Evolutionary conservation across 768 basidiomycete genomes (phyloP), one percentile per base, ranked within the genome.

Genomic region (Pilatotrama ljubarskyi): DNA sequence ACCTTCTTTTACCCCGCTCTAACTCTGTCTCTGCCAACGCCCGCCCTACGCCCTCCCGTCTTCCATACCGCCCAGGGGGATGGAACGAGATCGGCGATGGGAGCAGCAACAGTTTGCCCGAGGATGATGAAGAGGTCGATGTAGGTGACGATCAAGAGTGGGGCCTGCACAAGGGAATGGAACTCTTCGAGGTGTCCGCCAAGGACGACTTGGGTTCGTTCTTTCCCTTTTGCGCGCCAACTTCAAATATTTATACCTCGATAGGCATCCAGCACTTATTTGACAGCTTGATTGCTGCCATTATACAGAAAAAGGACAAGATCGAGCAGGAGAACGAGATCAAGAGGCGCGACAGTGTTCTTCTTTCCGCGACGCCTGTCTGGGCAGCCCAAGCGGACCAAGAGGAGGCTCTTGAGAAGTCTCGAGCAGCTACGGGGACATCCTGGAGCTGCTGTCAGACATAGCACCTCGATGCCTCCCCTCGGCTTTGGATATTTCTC

Each of bases 161-260:
- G 88, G 89, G 90, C 5, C 78, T 90, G 38, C 85, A 81, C 69
- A 89, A 88, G 70, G 89, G 86, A 62, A 92, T 95, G 86, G 89
- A 90, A 68, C 80, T 95, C 17, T 92, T 91, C 64, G 92, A 96
- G 70, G 92, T 96, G 18, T 95, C 92, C 43, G 90, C 95, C 53
- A 95, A 95, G 74, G 93, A 95, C 67, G 89, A 91, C 69, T 69
- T 76, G 32, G 94, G 93, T 94, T 62, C 63, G 84, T 76, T 20
- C 48, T 32, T 1, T 22, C 25, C 24, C n/a, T 24, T n/a, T 32
- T 17, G 43, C 14, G 11, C 32, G 0, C 25, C 5, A 48, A 44
- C 60, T n/a, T 50, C 29, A 46, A 25, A 18, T 61, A 36, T 51
- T 55, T 15, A 62, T 55, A 29, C 41, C 32, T 51, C 4, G 38